Evolutionary conservation across 2,329 filamentous ascomycete species (phyloP).

Genomic region (Hyphodiscus sp.): DNA sequence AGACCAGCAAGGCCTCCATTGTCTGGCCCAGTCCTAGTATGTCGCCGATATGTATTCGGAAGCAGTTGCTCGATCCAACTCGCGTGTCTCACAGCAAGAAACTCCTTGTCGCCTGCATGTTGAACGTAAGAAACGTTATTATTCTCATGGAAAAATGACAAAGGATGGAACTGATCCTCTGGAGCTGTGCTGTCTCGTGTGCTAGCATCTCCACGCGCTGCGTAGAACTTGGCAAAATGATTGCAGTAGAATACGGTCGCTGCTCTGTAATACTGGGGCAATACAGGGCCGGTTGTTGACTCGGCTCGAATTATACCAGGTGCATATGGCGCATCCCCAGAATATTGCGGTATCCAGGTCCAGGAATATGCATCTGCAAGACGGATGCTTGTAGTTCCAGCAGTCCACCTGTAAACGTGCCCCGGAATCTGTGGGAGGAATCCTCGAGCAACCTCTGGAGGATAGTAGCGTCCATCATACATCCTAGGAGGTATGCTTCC

Average conservation of each 20-base stretch:
- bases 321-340: slow-evolving; percentile 6
- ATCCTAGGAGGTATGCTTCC: slow-evolving; percentile 9
- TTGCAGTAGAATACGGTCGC: slow-evolving; percentile 21
- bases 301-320: neutral
- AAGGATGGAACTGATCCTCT: slow-evolving; percentile 15
- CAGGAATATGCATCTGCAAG: too few relatives aligned
- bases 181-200: slow-evolving; percentile 1
- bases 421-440: slow-evolving; percentile 15
- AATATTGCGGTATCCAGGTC: too few relatives aligned
- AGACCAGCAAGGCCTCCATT: slow-evolving; percentile 17
- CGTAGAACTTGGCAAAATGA: slow-evolving; percentile 14
- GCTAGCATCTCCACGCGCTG: slow-evolving; percentile 12
- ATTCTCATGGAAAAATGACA: slow-evolving; percentile 11
- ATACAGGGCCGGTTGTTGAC: neutral
- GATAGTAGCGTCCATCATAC: slow-evolving; percentile 19
- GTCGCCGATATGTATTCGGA: slow-evolving; percentile 6
- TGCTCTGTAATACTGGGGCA: slow-evolving; percentile 6
- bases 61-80: slow-evolving; percentile 15
- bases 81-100: slow-evolving; percentile 8
- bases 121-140: slow-evolving; percentile 8
- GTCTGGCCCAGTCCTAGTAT: neutral
- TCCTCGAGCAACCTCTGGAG: slow-evolving; percentile 13
- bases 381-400: slow-evolving; percentile 13
- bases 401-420: slow-evolving; percentile 20
- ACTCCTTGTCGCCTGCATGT: slow-evolving; percentile 2